These are phyloP conservation scores for Ascochyta koolunga DNA, from an alignment of 2,329 filamentous ascomycete genomes.

Conservation along the genomic window DNA sequence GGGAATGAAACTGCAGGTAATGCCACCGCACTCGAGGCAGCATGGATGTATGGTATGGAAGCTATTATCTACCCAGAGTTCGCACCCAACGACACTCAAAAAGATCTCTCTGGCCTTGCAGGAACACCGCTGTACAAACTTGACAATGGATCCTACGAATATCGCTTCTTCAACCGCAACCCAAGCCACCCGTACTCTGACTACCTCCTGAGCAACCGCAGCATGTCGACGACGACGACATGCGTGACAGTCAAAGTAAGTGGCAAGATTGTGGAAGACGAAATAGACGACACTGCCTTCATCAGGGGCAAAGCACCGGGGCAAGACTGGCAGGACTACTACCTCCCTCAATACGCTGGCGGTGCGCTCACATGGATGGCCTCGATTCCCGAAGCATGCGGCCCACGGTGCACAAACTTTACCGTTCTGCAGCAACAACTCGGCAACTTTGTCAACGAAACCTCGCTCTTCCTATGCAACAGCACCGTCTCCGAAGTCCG, in stretches of 20 bases:
- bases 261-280: constrained; percentile 1
- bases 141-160: constrained; percentile 28
- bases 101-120: constrained; percentile 27
- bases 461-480: constrained; percentile 39
- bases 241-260: constrained; percentile 29
- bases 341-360: constrained; percentile 17
- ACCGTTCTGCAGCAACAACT: constrained; percentile 35
- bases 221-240: constrained; percentile 24
- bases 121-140: constrained; percentile 38
- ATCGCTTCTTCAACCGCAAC: constrained; percentile 44
- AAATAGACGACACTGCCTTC: constrained; percentile 8
- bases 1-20: neutral
- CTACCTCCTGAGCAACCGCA: constrained; percentile 34
- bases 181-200: constrained; percentile 36
- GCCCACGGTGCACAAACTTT: constrained; percentile 43
- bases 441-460: constrained; percentile 3
- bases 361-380: constrained; percentile 39
- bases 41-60: constrained; percentile 41
- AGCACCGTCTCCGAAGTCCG: constrained; percentile 25
- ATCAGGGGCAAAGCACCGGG: constrained; percentile 21
- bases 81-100: constrained; percentile 16
- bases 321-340: constrained; percentile 22
- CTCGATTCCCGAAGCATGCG: constrained; percentile 24
- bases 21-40: constrained; percentile 27
- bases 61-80: constrained; percentile 32